Conservation (phyloP, 805 yeast genomes). For the Ogataea paraovalis region DNA sequence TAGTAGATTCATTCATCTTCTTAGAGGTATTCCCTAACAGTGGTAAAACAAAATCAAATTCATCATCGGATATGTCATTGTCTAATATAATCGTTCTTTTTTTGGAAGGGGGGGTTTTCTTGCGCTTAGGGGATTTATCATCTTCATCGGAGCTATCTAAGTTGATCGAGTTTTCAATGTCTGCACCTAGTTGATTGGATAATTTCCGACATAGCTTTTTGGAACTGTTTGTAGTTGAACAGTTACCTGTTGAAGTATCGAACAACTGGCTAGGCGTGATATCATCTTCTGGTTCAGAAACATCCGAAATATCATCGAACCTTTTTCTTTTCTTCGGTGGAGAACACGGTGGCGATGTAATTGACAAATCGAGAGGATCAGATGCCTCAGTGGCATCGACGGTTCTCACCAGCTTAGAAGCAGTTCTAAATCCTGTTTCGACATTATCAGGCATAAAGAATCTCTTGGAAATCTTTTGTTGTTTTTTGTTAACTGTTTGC, state of each 20-base stretch:
- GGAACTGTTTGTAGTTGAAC: neutral
- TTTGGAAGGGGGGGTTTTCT: neutral
- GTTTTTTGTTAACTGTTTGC: constrained; percentile 5
- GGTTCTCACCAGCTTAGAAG: constrained; percentile 40
- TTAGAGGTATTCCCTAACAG: no score
- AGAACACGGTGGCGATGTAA: neutral
- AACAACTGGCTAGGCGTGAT: constrained; percentile 17
- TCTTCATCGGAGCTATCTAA: constrained; percentile 12
- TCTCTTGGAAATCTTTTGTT: constrained; percentile 29
- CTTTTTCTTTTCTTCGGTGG: constrained; percentile 6
- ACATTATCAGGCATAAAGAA: constrained; percentile 77
- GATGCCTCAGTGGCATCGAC: constrained; percentile 6
- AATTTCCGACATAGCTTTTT: neutral
- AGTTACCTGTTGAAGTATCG: constrained; percentile 9
- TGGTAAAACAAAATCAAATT: constrained; percentile 1
- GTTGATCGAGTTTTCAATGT: constrained; percentile 8
- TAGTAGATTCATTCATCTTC: no score
- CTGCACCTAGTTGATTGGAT: neutral
- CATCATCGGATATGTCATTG: constrained; percentile 2
- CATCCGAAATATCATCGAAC: constrained; percentile 14
- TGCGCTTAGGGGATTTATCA: no score
- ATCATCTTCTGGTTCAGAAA: constrained; percentile 15
- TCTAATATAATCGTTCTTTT: no score
- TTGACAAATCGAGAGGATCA: neutral
- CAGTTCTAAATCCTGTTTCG: constrained; percentile 57